Evolutionary conservation across 768 basidiomycete genomes (phyloP).

Genomic region (Tylopilus intermedius): DNA sequence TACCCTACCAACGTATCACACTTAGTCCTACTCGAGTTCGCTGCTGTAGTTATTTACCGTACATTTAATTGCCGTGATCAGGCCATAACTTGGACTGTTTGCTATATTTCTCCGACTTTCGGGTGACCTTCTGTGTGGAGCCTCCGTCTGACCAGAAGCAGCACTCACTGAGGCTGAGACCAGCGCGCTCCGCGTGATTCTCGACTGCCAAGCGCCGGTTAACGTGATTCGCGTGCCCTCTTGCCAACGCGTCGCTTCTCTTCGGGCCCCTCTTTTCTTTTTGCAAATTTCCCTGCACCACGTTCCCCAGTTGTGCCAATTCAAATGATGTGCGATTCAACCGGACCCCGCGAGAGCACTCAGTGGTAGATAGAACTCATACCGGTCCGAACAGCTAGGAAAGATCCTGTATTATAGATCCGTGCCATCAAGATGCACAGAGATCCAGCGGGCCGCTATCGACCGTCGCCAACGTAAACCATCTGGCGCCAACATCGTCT

Average conservation of each 20-base stretch:
- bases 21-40: neutral
- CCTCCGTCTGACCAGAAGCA: neutral
- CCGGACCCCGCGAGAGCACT: neutral
- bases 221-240: constrained; percentile 3
- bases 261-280: neutral
- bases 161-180: too few relatives aligned
- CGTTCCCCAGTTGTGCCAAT: neutral
- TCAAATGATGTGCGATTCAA: neutral
- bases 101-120: neutral
- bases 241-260: constrained; percentile 4
- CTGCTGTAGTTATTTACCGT: constrained; percentile 18
- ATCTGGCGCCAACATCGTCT: neutral
- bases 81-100: constrained; percentile 3
- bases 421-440: neutral
- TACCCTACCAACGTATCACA: constrained; percentile 3
- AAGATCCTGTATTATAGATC: constrained; percentile 3
- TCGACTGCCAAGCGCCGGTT: neutral
- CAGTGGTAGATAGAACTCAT: neutral
- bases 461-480: neutral
- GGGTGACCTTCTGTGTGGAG: neutral
- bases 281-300: neutral
- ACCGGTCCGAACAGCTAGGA: constrained; percentile 6
- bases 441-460: neutral
- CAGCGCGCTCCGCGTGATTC: neutral
- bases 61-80: neutral